Evolutionary conservation across 495 filamentous ascomycete genomes (phyloP).

Genomic region (Podospora tetraspora): DNA sequence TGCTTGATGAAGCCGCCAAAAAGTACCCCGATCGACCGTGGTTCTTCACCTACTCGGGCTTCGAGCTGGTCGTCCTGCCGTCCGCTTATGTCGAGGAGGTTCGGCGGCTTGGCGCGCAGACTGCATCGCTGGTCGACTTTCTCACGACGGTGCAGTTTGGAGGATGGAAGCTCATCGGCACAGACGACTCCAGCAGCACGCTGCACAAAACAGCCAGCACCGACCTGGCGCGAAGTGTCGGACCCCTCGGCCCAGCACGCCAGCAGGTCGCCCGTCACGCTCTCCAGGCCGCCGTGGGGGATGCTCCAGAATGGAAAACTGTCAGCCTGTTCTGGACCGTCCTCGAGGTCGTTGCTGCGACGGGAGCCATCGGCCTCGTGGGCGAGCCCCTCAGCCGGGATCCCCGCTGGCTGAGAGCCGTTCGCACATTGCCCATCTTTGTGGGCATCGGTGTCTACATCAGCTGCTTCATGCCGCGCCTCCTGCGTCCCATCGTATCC

Average conservation of each 20-base stretch:
- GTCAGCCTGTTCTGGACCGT: conserved; percentile 7
- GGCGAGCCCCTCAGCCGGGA: conserved; percentile 9
- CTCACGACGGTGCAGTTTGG: conserved; percentile 11
- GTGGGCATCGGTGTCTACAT: conserved; percentile 14
- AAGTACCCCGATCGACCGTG: conserved; percentile 8
- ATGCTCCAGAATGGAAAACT: conserved; percentile 3
- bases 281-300: neutral
- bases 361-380: conserved; percentile 6
- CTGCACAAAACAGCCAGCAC: conserved; percentile 11
- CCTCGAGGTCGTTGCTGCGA: conserved; percentile 5
- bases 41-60: conserved; percentile 12
- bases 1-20: conserved; percentile 6
- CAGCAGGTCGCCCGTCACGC: neutral
- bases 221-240: conserved; percentile 7
- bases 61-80: conserved; percentile 10
- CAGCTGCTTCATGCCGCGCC: conserved; percentile 10
- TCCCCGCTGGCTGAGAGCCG: conserved; percentile 2
- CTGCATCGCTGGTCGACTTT: conserved; percentile 11
- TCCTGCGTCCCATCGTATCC: neutral
- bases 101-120: neutral
- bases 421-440: neutral
- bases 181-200: conserved; percentile 9
- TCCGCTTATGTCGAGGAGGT: conserved; percentile 11
- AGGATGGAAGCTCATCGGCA: conserved; percentile 9
- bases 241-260: neutral